phyloP scores from a whole-genome alignment of 768 basidiomycete species.

The Rhizopogon vinicolor region DNA sequence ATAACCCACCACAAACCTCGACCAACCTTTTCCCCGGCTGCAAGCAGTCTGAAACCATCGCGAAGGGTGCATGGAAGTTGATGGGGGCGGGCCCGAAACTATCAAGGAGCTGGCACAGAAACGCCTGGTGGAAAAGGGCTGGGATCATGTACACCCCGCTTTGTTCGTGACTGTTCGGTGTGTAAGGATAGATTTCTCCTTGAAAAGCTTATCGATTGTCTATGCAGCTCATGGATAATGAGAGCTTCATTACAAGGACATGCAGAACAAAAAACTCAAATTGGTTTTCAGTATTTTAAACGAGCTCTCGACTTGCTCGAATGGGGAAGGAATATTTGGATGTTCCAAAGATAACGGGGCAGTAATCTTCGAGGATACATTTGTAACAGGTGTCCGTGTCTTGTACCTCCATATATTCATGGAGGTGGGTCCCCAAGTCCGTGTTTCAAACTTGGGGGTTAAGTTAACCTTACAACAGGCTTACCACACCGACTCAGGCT shows the following conservation, averaged over 20 bases:
- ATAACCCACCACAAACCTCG: too few species aligned
- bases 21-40: too few species aligned
- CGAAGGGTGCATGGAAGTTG: too few species aligned
- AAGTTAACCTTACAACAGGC: background rate
- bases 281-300: conserved; percentile 8
- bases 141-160: conserved; percentile 27
- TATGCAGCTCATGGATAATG: conserved; percentile 14
- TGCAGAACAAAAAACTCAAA: background rate
- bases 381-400: conserved; percentile 1
- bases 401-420: conserved; percentile 8
- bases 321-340: conserved; percentile 11
- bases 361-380: conserved; percentile 14
- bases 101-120: conserved; percentile 18
- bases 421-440: background rate
- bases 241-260: conserved; percentile 5
- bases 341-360: conserved; percentile 8
- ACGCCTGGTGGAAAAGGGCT: conserved; percentile 17
- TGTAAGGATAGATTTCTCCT: background rate
- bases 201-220: background rate
- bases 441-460: background rate
- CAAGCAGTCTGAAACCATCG: too few species aligned
- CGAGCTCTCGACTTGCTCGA: conserved; percentile 9
- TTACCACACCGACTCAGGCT: background rate
- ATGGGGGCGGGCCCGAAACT: conserved; percentile 7
- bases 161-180: conserved; percentile 35